Percentiles rank a stretch among this genome's conserved stretches.
phyloP scores from a whole-genome alignment of 495 filamentous ascomycete genomes.

The Oidiodendron maius region DNA sequence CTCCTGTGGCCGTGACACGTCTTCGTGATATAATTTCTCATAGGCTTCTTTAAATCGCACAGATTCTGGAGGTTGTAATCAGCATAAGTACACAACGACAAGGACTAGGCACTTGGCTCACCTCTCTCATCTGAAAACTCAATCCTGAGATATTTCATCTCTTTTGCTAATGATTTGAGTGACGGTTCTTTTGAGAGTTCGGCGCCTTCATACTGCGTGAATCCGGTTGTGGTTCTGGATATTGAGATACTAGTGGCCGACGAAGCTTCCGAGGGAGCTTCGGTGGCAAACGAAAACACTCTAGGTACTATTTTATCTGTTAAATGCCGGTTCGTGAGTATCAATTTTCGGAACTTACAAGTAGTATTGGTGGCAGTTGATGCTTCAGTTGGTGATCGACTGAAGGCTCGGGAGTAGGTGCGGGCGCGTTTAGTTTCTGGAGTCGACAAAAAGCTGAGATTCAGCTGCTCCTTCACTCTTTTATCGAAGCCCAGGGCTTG shows the following conservation, averaged over 20 bases:
- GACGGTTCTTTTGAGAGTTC: background rate
- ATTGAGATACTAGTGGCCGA: background rate
- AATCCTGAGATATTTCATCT: conserved; percentile 2
- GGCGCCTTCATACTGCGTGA: background rate
- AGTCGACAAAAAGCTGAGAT: background rate
- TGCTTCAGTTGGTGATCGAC: conserved; percentile 4
- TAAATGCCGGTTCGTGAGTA: background rate
- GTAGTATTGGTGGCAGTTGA: background rate
- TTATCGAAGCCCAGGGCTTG: background rate
- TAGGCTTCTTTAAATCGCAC: background rate
- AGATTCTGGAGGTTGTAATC: background rate
- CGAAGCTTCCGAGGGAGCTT: background rate
- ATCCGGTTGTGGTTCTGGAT: conserved; percentile 1
- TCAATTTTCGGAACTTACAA: background rate
- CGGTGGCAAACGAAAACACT: background rate
- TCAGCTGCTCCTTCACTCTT: no score
- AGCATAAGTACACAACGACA: background rate
- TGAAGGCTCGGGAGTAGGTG: conserved; percentile 5
- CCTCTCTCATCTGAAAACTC: conserved; percentile 7
- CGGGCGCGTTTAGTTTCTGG: background rate
- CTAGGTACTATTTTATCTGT: background rate
- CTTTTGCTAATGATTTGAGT: background rate
- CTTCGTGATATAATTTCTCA: background rate
- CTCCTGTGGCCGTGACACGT: background rate
- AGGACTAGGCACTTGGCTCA: background rate